Conservation (phyloP, 495 filamentous ascomycete species). For the Aspergillus panamensis region DNA sequence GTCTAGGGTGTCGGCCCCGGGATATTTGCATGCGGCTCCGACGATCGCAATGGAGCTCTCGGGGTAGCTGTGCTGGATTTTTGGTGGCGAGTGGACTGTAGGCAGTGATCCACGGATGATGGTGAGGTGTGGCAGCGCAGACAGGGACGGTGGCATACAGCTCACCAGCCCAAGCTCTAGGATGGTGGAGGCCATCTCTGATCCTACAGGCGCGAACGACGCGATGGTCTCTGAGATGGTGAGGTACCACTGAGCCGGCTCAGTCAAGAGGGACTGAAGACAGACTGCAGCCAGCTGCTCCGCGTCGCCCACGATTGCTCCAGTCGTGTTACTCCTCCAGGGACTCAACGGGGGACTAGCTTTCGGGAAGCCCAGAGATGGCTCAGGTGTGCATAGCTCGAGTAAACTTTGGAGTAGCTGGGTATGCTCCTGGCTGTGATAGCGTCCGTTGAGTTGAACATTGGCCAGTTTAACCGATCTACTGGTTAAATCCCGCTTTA, state of each 20-base stretch:
- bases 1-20: slow-evolving; percentile 34
- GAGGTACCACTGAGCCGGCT: neutral
- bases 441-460: neutral
- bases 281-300: neutral
- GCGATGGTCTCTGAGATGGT: neutral
- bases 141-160: neutral
- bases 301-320: too few relatives aligned
- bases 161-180: neutral
- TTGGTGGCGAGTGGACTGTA: too few relatives aligned
- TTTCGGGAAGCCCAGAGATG: neutral
- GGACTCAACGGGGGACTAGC: neutral
- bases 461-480: neutral
- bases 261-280: neutral
- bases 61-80: neutral
- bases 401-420: neutral
- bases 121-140: neutral
- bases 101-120: neutral
- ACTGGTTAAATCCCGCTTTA: neutral
- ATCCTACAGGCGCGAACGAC: neutral
- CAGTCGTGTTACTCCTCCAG: neutral
- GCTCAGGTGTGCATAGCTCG: neutral
- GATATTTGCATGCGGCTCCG: slow-evolving; percentile 41
- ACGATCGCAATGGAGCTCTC: slow-evolving; percentile 33
- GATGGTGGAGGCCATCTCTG: neutral
- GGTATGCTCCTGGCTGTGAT: neutral